Evolutionary conservation across 805 yeast genomes (phyloP).

Genomic region (Candida glaebosa): DNA sequence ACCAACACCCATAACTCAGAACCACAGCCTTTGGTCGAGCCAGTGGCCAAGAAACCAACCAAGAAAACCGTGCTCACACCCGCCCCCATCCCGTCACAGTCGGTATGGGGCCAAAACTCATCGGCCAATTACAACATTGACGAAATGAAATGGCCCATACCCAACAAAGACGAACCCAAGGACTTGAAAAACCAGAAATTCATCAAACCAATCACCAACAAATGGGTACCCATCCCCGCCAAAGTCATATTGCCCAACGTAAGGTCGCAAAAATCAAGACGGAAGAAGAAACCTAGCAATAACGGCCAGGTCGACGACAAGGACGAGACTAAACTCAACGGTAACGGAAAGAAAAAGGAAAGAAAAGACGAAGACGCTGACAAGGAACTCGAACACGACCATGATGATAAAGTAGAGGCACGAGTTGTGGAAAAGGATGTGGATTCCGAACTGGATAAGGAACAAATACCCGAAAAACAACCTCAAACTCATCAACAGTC

Average conservation of each 20-base stretch:
- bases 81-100: slow-evolving; percentile 43
- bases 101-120: slow-evolving; percentile 37
- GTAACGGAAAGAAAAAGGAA: slow-evolving; percentile 4
- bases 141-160: slow-evolving; percentile 44
- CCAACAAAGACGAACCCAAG: slow-evolving; percentile 25
- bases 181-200: slow-evolving; percentile 25
- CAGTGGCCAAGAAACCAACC: not conserved
- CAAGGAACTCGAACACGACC: slow-evolving; percentile 2
- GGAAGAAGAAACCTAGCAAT: slow-evolving; percentile 22
- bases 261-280: slow-evolving; percentile 27
- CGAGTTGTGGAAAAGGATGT: not conserved
- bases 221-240: slow-evolving; percentile 45
- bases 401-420: slow-evolving; percentile 2
- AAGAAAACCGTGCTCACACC: slow-evolving; percentile 37
- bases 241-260: slow-evolving; percentile 39
- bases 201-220: slow-evolving; percentile 39
- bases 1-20: not conserved
- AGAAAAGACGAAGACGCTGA: slow-evolving; percentile 5
- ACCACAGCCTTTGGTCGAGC: too few relatives aligned
- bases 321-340: not conserved
- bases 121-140: slow-evolving; percentile 24
- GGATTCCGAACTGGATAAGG: slow-evolving; percentile 1
- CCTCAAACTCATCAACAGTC: slow-evolving; percentile 14
- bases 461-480: slow-evolving; percentile 3
- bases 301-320: slow-evolving; percentile 11